Evolutionary conservation across 352 stramenopile genomes (phyloP), one percentile per base, ranked within the genome.

Genomic region (Globisporangium heterothallicum): DNA sequence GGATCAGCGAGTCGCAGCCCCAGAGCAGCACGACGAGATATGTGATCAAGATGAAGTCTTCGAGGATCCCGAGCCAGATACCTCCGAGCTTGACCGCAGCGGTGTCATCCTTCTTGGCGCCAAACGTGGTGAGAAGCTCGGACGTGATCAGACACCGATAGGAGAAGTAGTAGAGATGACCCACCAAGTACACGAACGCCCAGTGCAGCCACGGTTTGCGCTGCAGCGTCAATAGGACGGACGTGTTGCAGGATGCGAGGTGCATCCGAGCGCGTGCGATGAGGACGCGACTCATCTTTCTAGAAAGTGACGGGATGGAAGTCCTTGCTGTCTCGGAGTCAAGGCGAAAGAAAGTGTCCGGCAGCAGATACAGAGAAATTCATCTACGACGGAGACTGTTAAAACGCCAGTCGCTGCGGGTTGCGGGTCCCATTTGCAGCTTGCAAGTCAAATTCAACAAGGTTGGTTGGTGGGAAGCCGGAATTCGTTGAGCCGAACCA

Each of bases 21-120:
- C 57, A 66, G 10, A 81, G 49, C 21, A 46, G 16, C 14, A 57
- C 25, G 2, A 56, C 58, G 18, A 83, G 58, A 43, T 66, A 62
- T 6, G 64, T 66, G 4, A 55, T 42, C 5, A 64, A 61, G 5
- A 72, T 50, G 6, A 70, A 52, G 49, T 84, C 73, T 56, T 84
- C 64, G 7, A 81, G 50, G 44, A 80, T 45, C 2, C 68, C 70
- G 5, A 81, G 49, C 0, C 48, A 9, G 8, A 76, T 24, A 0
- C 61, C 72, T 0, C 27, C 25, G 14, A 32, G 16, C 24, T 66
- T 42, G 43, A 66, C 49, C 3, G 22, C 50, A 4, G 40, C 12
- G 0, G 57, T 72, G 18, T 50, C 58, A 38, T 70, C 59, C 16
- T 64, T 48, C 3, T 18, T 8, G 14, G 49, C 35, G 18, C 63